A percentile compares a stretch with the other conserved stretches of the same genome.
Evolutionary conservation across 1,284 basidiomycete genomes (phyloP).

Genomic region (Fomitopsis palustris): DNA sequence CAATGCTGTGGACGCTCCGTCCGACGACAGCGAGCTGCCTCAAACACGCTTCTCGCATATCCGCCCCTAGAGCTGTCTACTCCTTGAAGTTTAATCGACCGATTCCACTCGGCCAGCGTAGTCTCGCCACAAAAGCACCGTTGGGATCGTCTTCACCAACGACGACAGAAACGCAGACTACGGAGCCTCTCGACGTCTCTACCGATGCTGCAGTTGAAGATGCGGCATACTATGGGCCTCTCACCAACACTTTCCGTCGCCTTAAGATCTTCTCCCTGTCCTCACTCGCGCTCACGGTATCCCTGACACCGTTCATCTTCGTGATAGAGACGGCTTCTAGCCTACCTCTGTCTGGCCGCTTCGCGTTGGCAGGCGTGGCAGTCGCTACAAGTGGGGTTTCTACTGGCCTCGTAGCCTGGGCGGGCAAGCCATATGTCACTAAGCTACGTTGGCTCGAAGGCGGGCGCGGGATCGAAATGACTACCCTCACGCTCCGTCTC

Average conservation of each 20-base stretch:
- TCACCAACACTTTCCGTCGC: conserved; percentile 67
- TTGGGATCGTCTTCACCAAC: neutral
- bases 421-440: conserved; percentile 50
- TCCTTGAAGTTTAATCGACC: neutral
- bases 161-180: neutral
- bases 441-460: conserved; percentile 32
- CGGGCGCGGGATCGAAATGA: conserved; percentile 56
- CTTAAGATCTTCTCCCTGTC: conserved; percentile 83
- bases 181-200: neutral
- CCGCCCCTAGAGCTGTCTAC: neutral
- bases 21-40: neutral
- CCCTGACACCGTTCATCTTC: conserved; percentile 78
- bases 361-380: conserved; percentile 67
- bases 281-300: conserved; percentile 69
- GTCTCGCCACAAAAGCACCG: neutral
- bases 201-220: neutral
- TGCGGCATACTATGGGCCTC: conserved; percentile 56
- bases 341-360: conserved; percentile 67
- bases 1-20: neutral
- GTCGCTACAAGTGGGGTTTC: conserved; percentile 69
- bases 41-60: neutral
- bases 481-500: conserved; percentile 64
- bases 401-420: conserved; percentile 76
- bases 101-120: neutral
- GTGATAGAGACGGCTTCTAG: conserved; percentile 63